phyloP scores from a whole-genome alignment of 225 moss, liverwort and hornwort species.

The Bryum argenteum region DNA sequence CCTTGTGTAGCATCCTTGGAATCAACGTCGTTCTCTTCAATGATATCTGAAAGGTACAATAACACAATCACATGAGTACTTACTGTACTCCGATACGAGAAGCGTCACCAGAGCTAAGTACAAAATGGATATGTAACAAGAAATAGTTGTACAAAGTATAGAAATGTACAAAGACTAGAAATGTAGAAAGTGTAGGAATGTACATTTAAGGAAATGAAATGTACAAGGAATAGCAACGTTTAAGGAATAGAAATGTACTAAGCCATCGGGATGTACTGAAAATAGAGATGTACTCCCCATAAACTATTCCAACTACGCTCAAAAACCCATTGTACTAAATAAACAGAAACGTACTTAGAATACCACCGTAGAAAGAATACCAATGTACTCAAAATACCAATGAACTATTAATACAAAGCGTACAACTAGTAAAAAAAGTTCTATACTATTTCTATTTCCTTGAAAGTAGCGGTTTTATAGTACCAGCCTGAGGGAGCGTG shows the following conservation, averaged over 20 bases:
- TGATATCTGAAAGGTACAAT: no score
- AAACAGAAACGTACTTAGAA: neutral
- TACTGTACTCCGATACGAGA: neutral
- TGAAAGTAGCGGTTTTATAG: neutral
- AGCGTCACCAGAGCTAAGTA: no score
- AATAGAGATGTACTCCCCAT: neutral
- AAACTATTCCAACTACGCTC: neutral
- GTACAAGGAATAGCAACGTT: neutral
- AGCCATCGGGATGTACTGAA: neutral
- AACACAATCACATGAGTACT: no score
- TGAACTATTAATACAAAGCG: neutral
- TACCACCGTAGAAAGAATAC: neutral
- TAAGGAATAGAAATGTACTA: neutral
- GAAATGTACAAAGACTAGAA: no score
- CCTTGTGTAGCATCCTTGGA: neutral
- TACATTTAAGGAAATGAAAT: no score
- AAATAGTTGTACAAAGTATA: no score
- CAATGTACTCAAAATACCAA: neutral
- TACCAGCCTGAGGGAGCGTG: neutral
- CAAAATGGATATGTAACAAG: no score
- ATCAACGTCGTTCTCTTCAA: neutral
- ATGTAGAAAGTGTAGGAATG: no score
- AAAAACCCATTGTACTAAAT: neutral
- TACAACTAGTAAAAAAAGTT: neutral
- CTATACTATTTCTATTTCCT: neutral